Evolutionary conservation across 2,329 filamentous ascomycete genomes (phyloP), one percentile per base, ranked within the genome.

Genomic region (Periconia macrospinosa): DNA sequence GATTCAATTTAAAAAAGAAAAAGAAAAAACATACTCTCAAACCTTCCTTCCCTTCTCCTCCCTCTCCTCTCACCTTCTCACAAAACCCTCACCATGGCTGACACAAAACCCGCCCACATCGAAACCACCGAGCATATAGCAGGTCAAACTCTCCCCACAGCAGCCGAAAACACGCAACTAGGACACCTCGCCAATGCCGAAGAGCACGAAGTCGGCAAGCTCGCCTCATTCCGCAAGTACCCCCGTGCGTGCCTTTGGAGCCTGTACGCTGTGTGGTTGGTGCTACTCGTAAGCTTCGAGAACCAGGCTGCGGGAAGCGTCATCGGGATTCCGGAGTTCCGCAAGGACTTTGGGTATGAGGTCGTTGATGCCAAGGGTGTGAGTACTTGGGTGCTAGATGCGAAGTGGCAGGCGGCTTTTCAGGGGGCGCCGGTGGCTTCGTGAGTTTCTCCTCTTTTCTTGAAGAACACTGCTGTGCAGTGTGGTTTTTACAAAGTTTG

Each of bases 391-490:
- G 75, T 78, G 7, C 60, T 79, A 9, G 61, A 72, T 14, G 71
- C 75, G 3, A 69, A 73, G 15, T 80, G 78, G 78, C 76, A 80
- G 57, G 70, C 68, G 18, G 77, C 77, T 6, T 79, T 79, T 55
- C 69, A 71, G 40, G 77, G 75, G 11, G 78, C 67, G 0, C 76
- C 77, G 2, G 69, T 78, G 17, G 76, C 76, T 40, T 70, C 69
- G 56, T 72, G 60, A 49, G 68, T 66, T n/a, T 3, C 15, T 42
- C 17, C 23, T 27, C 5, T 41, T 41, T 41, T 10, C 5, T 18
- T 15, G 37, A 41, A n/a, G 14, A 18, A 41, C n/a, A n/a, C n/a
- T n/a, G n/a, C n/a, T n/a, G 23, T 27, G 23, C 8, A 13, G 8
- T 14, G 15, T 5, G 13, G n/a, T 44, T 5, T 23, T 44, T 14